Conservation (phyloP, 2,329 filamentous ascomycete species). For the Cladosporium sp. region DNA sequence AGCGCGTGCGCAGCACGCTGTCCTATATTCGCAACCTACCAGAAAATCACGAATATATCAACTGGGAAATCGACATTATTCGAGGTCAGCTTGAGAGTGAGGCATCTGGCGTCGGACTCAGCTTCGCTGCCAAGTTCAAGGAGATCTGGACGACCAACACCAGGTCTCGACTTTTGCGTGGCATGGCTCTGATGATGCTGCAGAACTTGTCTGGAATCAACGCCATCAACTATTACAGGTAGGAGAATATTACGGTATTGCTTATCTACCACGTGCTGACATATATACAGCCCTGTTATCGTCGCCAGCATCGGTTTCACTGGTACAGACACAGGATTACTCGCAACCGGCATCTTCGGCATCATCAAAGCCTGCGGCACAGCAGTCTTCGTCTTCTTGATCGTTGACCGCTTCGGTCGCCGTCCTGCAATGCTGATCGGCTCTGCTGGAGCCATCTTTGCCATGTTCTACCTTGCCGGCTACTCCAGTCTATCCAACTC, state of each 20-base stretch:
- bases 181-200: slow-evolving; percentile 17
- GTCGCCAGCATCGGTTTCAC: slow-evolving; percentile 5
- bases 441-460: slow-evolving; percentile 35
- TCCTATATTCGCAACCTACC: slow-evolving; percentile 4
- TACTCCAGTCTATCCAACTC: slow-evolving; percentile 37
- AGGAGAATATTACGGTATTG: no score
- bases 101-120: neutral
- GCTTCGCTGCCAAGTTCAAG: slow-evolving; percentile 34
- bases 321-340: slow-evolving; percentile 6
- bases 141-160: slow-evolving; percentile 13
- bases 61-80: slow-evolving; percentile 4
- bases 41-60: slow-evolving; percentile 5
- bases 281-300: neutral
- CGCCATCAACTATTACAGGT: slow-evolving; percentile 3
- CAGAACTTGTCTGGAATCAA: slow-evolving; percentile 14
- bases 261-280: no score
- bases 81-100: slow-evolving; percentile 2
- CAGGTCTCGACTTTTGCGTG: slow-evolving; percentile 15
- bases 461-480: slow-evolving; percentile 50
- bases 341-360: slow-evolving; percentile 15
- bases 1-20: neutral
- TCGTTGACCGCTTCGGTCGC: slow-evolving; percentile 8
- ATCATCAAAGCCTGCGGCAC: slow-evolving; percentile 14
- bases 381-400: slow-evolving; percentile 4
- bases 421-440: neutral